Conservation (phyloP, 805 yeast species). For the Saccharomyces eubayanus region DNA sequence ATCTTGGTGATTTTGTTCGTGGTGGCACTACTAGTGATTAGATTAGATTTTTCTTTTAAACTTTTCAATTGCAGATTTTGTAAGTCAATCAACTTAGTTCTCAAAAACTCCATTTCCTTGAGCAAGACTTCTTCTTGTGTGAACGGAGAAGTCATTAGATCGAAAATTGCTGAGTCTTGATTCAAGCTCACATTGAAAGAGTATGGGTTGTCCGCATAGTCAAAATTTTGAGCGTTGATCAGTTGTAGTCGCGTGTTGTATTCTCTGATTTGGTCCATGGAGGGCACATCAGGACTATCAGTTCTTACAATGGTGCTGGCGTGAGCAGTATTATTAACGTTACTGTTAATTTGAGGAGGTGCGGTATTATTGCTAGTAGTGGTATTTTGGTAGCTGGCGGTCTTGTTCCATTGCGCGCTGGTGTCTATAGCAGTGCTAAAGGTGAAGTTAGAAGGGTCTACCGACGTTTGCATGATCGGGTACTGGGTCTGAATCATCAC, state of each 20-base stretch:
- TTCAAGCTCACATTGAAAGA: neutral
- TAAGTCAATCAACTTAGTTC: constrained; percentile 12
- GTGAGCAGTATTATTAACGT: neutral
- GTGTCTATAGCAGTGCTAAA: neutral
- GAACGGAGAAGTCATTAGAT: constrained; percentile 10
- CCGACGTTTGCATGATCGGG: neutral
- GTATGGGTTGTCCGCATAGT: neutral
- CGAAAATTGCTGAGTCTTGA: constrained; percentile 6
- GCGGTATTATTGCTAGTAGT: neutral
- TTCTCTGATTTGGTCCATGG: constrained; percentile 12
- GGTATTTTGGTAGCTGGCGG: neutral
- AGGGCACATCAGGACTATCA: constrained; percentile 4
- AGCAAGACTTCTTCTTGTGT: constrained; percentile 16
- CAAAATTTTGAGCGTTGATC: constrained; percentile 5
- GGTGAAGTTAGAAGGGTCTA: neutral
- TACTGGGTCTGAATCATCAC: neutral
- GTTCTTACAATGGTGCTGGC: neutral
- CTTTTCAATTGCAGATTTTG: constrained; percentile 1
- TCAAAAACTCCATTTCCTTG: constrained; percentile 18
- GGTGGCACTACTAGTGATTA: neutral
- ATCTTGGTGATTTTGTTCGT: neutral
- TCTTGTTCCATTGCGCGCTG: constrained; percentile 1
- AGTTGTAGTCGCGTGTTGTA: constrained; percentile 13
- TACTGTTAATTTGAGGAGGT: neutral
- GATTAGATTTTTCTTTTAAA: neutral